Evolutionary conservation across 2,329 filamentous ascomycete species (phyloP).

Genomic region (Exserohilum rostratum): DNA sequence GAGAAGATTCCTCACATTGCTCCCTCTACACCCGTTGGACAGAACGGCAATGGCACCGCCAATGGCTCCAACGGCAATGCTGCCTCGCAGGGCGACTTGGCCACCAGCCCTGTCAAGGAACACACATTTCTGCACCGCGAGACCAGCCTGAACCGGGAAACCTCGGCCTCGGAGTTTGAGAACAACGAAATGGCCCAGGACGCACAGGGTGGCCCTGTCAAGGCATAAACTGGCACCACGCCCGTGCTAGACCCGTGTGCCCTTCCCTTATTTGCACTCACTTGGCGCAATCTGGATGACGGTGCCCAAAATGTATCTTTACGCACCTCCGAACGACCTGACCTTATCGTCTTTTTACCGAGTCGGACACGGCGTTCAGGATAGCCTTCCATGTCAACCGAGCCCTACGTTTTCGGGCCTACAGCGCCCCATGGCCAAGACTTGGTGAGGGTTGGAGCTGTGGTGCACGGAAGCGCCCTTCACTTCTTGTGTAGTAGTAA

Average conservation of each 20-base stretch:
- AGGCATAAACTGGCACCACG: conserved; percentile 22
- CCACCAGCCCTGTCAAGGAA: conserved; percentile 88
- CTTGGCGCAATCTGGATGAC: conserved; percentile 10
- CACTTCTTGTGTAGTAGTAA: conserved; percentile 29
- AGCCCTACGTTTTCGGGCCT: conserved; percentile 3
- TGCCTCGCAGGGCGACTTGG: conserved; percentile 48
- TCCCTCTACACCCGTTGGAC: conserved; percentile 61
- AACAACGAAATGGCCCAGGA: conserved; percentile 34
- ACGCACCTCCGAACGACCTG: conserved; percentile 22
- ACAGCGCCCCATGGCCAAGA: conserved; percentile 9
- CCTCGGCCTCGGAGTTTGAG: conserved; percentile 70
- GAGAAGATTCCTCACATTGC: conserved; percentile 93
- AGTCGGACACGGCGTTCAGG: conserved; percentile 26
- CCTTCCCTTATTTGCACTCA: conserved; percentile 3
- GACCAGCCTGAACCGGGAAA: conserved; percentile 77
- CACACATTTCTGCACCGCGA: conserved; percentile 84
- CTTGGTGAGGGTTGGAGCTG: conserved; percentile 5
- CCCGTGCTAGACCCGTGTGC: conserved; percentile 4
- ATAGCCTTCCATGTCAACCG: conserved; percentile 6
- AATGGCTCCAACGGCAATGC: conserved; percentile 32
- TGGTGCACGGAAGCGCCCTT: conserved; percentile 8
- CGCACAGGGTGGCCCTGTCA: conserved; percentile 21
- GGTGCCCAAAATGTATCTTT: conserved; percentile 27
- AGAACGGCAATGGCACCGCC: conserved; percentile 38
- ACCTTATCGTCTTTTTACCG: conserved; percentile 16